These are phyloP conservation scores for Eutrema yunnanense DNA, from an alignment of 345 rosid genomes.

Conservation along the genomic window DNA sequence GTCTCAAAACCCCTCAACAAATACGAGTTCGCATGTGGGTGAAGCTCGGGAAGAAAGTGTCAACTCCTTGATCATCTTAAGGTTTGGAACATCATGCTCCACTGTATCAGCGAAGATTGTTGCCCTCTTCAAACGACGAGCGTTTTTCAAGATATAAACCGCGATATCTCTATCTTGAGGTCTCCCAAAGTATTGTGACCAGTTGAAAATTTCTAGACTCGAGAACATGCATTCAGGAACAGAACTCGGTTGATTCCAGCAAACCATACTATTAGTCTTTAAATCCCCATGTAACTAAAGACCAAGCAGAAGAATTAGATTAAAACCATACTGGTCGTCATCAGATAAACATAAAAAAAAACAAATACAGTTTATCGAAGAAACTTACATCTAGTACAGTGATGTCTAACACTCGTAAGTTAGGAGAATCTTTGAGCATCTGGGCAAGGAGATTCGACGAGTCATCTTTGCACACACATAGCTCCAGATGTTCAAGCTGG, in stretches of 20 bases:
- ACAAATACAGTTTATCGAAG: neutral
- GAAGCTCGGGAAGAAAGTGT: neutral
- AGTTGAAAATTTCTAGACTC: neutral
- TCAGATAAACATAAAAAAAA: neutral
- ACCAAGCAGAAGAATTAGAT: neutral
- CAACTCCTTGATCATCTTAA: neutral
- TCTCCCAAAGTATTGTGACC: neutral
- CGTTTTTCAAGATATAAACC: neutral
- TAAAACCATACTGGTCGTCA: neutral
- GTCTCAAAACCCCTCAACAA: neutral
- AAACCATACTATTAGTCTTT: neutral
- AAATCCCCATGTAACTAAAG: neutral
- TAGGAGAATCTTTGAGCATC: neutral
- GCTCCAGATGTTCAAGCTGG: neutral
- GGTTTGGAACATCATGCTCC: neutral
- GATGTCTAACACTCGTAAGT: neutral
- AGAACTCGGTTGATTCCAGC: neutral
- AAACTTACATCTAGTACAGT: neutral
- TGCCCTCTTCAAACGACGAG: neutral
- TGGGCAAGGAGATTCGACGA: neutral
- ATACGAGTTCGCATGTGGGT: neutral
- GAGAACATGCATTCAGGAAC: neutral
- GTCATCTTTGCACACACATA: neutral
- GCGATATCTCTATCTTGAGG: neutral
- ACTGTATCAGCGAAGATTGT: neutral